These are phyloP conservation scores for Trichophyton simii DNA, from an alignment of 2,329 filamentous ascomycete species.

Conservation along the genomic window DNA sequence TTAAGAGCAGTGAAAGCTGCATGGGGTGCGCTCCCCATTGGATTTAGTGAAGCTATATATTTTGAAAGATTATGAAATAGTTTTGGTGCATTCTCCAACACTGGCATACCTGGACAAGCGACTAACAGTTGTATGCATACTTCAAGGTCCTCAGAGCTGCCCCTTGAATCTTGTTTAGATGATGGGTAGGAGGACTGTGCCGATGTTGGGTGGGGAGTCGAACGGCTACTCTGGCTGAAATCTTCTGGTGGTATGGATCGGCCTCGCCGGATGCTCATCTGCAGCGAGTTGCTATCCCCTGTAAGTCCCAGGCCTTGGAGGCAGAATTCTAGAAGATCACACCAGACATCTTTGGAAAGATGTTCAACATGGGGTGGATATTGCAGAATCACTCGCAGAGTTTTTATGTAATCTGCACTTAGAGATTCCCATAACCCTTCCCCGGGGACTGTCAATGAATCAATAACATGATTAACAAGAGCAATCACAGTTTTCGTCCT, in stretches of 20 bases:
- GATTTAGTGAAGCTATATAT: slow-evolving; percentile 49
- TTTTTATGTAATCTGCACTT: slow-evolving; percentile 64
- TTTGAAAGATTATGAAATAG: slow-evolving; percentile 47
- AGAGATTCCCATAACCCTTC: slow-evolving; percentile 57
- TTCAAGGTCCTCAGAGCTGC: slow-evolving; percentile 44
- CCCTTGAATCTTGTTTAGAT: slow-evolving; percentile 14
- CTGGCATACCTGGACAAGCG: slow-evolving; percentile 54
- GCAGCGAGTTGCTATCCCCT: slow-evolving; percentile 19
- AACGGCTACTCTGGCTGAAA: slow-evolving; percentile 19
- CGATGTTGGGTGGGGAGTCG: slow-evolving; percentile 22
- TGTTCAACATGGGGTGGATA: slow-evolving; percentile 70
- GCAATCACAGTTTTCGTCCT: slow-evolving; percentile 66
- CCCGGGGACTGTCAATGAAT: slow-evolving; percentile 53
- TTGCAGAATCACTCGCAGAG: slow-evolving; percentile 56
- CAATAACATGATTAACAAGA: slow-evolving; percentile 67
- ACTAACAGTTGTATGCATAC: slow-evolving; percentile 54
- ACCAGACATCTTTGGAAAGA: slow-evolving; percentile 57
- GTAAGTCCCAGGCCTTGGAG: slow-evolving; percentile 40
- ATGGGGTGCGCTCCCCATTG: slow-evolving; percentile 53
- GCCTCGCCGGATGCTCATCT: slow-evolving; percentile 21
- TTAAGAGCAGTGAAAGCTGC: slow-evolving; percentile 67
- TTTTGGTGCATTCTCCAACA: slow-evolving; percentile 43
- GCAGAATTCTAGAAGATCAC: slow-evolving; percentile 57
- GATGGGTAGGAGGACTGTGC: slow-evolving; percentile 8
- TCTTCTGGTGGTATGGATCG: slow-evolving; percentile 20